phyloP scores from a whole-genome alignment of 2,329 filamentous ascomycete species.

The Teratosphaeria viscida region DNA sequence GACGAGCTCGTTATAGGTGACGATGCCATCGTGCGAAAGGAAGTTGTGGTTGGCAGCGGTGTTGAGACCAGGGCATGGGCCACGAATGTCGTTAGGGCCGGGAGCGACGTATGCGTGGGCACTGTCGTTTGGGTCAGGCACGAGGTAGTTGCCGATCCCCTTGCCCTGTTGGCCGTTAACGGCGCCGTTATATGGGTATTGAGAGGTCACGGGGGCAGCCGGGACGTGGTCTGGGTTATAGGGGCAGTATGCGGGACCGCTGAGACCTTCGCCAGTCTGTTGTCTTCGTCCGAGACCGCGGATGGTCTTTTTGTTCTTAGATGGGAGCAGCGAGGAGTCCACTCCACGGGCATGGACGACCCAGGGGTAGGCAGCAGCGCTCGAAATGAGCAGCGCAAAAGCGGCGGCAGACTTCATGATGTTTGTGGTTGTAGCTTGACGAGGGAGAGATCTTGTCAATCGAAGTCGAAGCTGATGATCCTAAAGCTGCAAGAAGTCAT shows the following conservation, averaged over 20 bases:
- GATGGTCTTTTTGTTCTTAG: background rate
- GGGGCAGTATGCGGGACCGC: conserved; percentile 25
- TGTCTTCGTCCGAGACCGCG: conserved; percentile 16
- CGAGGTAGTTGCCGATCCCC: conserved; percentile 8
- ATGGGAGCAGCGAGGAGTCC: conserved; percentile 21
- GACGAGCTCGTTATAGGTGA: conserved; percentile 34
- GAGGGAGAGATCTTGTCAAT: background rate
- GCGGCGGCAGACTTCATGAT: conserved; percentile 18
- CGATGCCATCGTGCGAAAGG: conserved; percentile 33
- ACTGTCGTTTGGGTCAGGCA: conserved; percentile 3
- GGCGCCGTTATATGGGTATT: conserved; percentile 35
- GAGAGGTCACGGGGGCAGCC: conserved; percentile 24
- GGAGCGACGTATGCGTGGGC: conserved; percentile 30
- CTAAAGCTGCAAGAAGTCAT: background rate
- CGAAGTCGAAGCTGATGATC: background rate
- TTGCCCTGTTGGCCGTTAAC: conserved; percentile 25
- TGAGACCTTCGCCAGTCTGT: conserved; percentile 21
- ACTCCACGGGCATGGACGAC: conserved; percentile 28
- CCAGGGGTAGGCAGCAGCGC: conserved; percentile 29
- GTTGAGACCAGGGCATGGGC: conserved; percentile 34
- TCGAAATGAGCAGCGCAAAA: conserved; percentile 15
- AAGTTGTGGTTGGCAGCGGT: conserved; percentile 36
- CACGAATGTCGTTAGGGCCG: conserved; percentile 30
- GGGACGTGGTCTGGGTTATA: conserved; percentile 31
- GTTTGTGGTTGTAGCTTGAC: background rate